Evolutionary conservation across 768 basidiomycete genomes (phyloP), one percentile per base, ranked within the genome.

Genomic region (Panellus pusillus): DNA sequence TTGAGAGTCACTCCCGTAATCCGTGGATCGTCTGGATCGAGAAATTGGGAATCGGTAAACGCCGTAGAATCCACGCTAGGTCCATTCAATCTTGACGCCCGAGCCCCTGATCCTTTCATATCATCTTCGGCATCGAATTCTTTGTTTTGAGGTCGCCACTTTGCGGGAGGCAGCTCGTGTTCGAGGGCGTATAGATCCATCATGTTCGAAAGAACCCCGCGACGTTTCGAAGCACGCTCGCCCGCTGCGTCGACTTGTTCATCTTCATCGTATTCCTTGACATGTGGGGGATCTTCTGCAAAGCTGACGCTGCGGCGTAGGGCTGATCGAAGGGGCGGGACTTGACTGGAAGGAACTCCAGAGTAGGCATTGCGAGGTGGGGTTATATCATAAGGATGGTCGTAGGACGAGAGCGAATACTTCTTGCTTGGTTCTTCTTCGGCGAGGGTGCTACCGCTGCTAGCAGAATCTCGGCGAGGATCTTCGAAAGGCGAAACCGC

Each of bases 1-100:
- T 71, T 70, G 47, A 74, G 75, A 59, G 68, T 74, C 28, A 78
- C 67, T 6, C 85, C 86, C 40, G 84, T 89, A 19, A 89, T 72
- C 39, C 78, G 74, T 45, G 87, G 88, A 67, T 91, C 89, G 59
- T 91, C 87, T 15, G 81, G 78, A 64, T 92, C 90, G 36, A 87
- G 68, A 8, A 79, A 51, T 14, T 85, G 80, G 17, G 81, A 82
- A 43, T 74, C 67, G 44, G 71, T 66, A 24, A 81, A 84, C 32
- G 67, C 68, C 57, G 70, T 72, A 1, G 84, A 82, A 55, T 78
- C 72, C 20, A 55, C 56, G 29, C 80, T 74, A 24, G 69, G 65
- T 61, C 73, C 68, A 44, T 63, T 60, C 32, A 65, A 60, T 46
- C 66, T 67, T 35, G 50, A 62, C 44, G 58, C 61, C 27, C 63